Evolutionary conservation across 306 rosid genomes (phyloP).

Genomic region (Gynostemma pentaphyllum): DNA sequence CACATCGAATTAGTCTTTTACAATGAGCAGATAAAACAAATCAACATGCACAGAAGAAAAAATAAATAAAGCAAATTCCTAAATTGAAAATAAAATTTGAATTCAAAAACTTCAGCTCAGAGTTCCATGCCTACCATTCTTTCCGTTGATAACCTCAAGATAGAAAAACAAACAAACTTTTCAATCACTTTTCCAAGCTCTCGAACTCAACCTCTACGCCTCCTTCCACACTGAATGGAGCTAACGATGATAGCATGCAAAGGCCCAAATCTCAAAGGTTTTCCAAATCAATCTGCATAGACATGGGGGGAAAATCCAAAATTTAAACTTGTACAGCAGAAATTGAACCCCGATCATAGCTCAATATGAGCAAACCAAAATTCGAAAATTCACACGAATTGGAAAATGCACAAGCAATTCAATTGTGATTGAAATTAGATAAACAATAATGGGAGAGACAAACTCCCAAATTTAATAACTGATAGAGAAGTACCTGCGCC

Average conservation of each 20-base stretch:
- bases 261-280: slow-evolving; percentile 6
- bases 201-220: slow-evolving; percentile 2
- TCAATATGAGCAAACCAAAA: slow-evolving; percentile 13
- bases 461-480: slow-evolving; percentile 4
- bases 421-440: not conserved
- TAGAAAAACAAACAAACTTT: not conserved
- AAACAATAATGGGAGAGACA: slow-evolving; percentile 7
- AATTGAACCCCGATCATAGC: slow-evolving; percentile 18
- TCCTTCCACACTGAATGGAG: slow-evolving; percentile 8
- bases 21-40: not conserved
- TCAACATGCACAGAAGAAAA: not conserved
- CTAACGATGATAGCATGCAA: slow-evolving; percentile 12
- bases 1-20: not conserved
- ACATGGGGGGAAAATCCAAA: not conserved
- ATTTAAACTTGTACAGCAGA: slow-evolving; percentile 1
- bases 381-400: slow-evolving; percentile 1
- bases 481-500: slow-evolving; percentile 14
- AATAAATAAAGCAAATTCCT: not conserved
- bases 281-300: slow-evolving; percentile 16
- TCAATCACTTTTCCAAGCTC: slow-evolving; percentile 1
- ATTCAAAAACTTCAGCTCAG: too few species aligned
- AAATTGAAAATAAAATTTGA: too few species aligned
- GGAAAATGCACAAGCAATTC: not conserved
- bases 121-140: slow-evolving; percentile 34
- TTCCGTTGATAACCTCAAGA: not conserved